Base-by-base conservation (phyloP, 2,329 filamentous ascomycete genomes). In the Xylariales sp. region DNA sequence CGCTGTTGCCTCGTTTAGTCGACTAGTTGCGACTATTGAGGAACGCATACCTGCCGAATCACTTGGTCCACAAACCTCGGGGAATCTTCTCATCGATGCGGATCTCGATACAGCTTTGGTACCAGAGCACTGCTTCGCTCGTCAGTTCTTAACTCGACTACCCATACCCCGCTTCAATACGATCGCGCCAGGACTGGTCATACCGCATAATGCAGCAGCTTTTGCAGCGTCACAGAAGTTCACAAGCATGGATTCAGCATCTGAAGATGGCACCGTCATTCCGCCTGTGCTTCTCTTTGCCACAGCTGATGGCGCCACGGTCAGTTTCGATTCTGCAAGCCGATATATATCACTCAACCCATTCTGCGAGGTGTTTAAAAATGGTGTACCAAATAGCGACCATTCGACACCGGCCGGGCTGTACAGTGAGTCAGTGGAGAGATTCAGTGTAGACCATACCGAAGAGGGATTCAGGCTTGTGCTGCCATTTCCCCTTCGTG, bases 381-480 rank as follows among this genome's bases (percentile, higher is more conserved):
- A 33, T 11, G 31, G 31, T 16, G n/a, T 33, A 10, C 11, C 31
- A 14, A 14, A 2, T 16, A 18, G n/a, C 7, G 31, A 15, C 31
- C n/a, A n/a, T n/a, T 19, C 37, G 6, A 43, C 55, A 39, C 49
- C 42, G 12, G 50, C 46, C 19, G 53, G 52, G 12, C 29, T 60
- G 3, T 60, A 60, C 41, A 55, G 42, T 16, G 51, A 55, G 44
- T 52, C 51, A 12, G 49, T 58, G 19, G 49, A 52, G 10, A 48
- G 53, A 32, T 18, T 25, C 12, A 25, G 21, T n/a, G 28, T 14
- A 39, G 54, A 56, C n/a, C 38, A 31, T 25, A 41, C 50, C n/a
- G 57, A 59, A 38, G 57, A 59, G 12, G 58, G 51, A 20, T 60
- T 60, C 43, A 49, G 51, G 32, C 43, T 60, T 6, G 38, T 51